phyloP scores from a whole-genome alignment of 352 stramenopile species.

The Pythium oligandrum region DNA sequence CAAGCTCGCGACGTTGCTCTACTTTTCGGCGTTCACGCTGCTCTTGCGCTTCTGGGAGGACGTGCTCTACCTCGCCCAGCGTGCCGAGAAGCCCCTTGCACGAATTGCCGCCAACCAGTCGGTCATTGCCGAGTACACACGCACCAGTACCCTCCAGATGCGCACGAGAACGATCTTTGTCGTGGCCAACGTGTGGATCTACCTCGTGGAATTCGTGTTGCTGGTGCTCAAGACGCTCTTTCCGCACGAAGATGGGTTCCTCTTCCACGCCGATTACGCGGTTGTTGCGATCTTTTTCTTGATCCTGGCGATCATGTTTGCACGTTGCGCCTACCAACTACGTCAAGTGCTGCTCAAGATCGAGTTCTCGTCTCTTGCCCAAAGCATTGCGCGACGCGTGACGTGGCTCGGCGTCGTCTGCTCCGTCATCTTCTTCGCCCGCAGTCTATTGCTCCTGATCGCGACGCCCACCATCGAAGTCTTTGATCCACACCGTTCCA shows the following conservation, averaged over 20 bases:
- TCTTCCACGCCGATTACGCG: conserved; percentile 70
- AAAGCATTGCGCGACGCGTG: conserved; percentile 44
- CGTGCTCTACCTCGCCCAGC: conserved; percentile 47
- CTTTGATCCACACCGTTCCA: conserved; percentile 64
- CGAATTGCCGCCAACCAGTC: conserved; percentile 64
- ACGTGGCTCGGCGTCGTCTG: conserved; percentile 50
- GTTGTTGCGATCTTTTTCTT: conserved; percentile 77
- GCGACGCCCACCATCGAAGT: conserved; percentile 64
- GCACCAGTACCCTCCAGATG: conserved; percentile 37
- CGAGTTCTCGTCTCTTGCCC: conserved; percentile 64
- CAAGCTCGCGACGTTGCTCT: conserved; percentile 73
- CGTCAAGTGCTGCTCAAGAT: conserved; percentile 60
- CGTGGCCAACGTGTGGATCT: conserved; percentile 81
- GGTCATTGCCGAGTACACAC: conserved; percentile 69
- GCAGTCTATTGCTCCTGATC: conserved; percentile 55
- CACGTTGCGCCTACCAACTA: conserved; percentile 44
- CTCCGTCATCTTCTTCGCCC: conserved; percentile 55
- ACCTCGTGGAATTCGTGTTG: conserved; percentile 65
- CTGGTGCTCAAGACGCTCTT: conserved; percentile 72
- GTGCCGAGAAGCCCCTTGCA: conserved; percentile 52
- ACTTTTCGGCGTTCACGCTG: conserved; percentile 79
- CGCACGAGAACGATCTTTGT: conserved; percentile 63
- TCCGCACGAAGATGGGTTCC: conserved; percentile 43
- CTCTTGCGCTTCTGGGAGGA: conserved; percentile 80
- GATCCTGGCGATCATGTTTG: conserved; percentile 60